Base-by-base conservation (phyloP, 345 rosid genomes). In the Camelina neglecta region DNA sequence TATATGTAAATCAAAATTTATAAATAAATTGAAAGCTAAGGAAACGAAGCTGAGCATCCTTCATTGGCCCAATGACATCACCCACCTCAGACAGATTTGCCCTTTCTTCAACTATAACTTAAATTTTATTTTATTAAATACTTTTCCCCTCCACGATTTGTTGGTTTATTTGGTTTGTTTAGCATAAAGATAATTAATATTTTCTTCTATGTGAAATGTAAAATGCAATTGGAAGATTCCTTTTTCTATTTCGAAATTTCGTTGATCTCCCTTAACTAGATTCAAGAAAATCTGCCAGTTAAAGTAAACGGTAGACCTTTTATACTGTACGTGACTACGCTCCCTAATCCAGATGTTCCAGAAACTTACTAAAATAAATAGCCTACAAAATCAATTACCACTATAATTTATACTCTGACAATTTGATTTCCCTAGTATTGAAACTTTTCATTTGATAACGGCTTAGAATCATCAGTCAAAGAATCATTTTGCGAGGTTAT, bases 11-110 rank as follows among this genome's bases (percentile, higher is more conserved):
- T 48, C 23, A 48, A 47, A 26, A 45, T n/a, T n/a, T 48, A 48
- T 7, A 16, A 16, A 48, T 16, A 48, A 16, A 48, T 48, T 48
- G 53, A 10, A 10, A 18, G 63, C 8, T 42, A 64, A 47, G 54
- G 69, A 48, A 65, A n/a, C 56, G 15, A 44, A 64, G 12, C 2
- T 1, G 29, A 36, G 47, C 57, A 50, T n/a, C 42, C 20, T 47
- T 60, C 16, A 49, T 49, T 72, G 67, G 75, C 51, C 49, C 41
- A 7, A 72, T 49, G 75, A 53, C 58, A 59, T 47, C 75, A 47
- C 36, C 57, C 13, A 15, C 20, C 16, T 23, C 54, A 12, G 23
- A 44, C 31, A 29, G 31, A 29, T 44, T 33, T 45, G 5, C 47
- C 23, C n/a, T 29, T 33, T 45, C 35, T 21, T 69, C 64, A 54